Evolutionary conservation across 139 green algal genomes (phyloP).

Genomic region (Chlamydomonas sphaeroides): DNA sequence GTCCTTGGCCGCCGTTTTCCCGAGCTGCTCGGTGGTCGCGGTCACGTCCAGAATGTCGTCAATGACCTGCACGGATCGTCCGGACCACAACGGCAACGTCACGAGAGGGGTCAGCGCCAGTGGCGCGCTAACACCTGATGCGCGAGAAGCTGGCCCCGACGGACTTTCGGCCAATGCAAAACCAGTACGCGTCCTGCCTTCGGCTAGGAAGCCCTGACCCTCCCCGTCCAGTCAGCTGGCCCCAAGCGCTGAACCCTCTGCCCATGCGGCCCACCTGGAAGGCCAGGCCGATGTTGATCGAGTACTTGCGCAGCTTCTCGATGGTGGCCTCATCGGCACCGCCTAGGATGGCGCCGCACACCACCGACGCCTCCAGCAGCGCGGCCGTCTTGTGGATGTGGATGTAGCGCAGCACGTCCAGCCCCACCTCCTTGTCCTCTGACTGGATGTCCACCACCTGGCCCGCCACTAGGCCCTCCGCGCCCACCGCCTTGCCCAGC

Average conservation of each 20-base stretch:
- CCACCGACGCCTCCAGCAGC: constrained; percentile 95
- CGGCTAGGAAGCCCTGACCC: too few species aligned
- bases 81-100: too few species aligned
- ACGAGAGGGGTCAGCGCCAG: too few species aligned
- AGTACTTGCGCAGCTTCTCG: constrained; percentile 92
- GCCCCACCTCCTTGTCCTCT: constrained; percentile 83
- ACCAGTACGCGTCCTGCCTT: too few species aligned
- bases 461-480: constrained; percentile 93
- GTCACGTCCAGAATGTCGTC: constrained; percentile 99
- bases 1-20: constrained; percentile 99
- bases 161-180: too few species aligned
- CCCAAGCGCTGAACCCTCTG: too few species aligned
- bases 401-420: constrained; percentile 98
- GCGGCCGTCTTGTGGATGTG: constrained; percentile 99
- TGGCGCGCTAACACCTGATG: too few species aligned
- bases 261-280: constrained; percentile 97
- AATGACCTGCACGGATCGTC: constrained; percentile 80
- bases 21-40: constrained; percentile 90
- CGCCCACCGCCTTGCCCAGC: constrained; percentile 87
- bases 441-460: constrained; percentile 97
- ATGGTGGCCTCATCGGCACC: constrained; percentile 87
- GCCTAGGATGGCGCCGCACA: constrained; percentile 90
- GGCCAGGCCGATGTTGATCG: constrained; percentile 93
- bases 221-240: too few species aligned
- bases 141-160: too few species aligned